phyloP scores from a whole-genome alignment of 2,329 filamentous ascomycete genomes.

The Clarireedia paspali region DNA sequence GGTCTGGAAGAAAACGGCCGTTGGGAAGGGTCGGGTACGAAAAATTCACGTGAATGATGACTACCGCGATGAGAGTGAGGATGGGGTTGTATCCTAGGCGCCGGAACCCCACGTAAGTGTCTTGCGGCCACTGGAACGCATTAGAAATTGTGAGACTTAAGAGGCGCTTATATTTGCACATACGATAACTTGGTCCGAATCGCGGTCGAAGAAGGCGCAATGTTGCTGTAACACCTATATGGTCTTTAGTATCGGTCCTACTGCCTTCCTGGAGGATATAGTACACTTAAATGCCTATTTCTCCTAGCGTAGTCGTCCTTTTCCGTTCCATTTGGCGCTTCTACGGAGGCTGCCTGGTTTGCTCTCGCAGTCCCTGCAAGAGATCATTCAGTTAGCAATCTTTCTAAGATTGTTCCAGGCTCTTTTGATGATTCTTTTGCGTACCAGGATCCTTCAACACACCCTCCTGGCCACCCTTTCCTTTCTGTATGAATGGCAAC shows the following conservation, averaged over 20 bases:
- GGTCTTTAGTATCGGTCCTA: not conserved
- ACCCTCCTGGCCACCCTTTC: not conserved
- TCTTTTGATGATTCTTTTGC: not conserved
- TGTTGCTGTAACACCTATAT: slow-evolving; percentile 44
- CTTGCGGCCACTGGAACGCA: slow-evolving; percentile 34
- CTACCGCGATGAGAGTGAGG: slow-evolving; percentile 35
- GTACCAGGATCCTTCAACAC: slow-evolving; percentile 14
- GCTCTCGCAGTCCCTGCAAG: slow-evolving; percentile 33
- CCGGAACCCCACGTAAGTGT: slow-evolving; percentile 42
- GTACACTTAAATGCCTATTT: slow-evolving; percentile 32
- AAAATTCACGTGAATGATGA: slow-evolving; percentile 42
- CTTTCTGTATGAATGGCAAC: not conserved
- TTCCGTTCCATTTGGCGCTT: slow-evolving; percentile 35
- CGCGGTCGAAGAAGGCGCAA: slow-evolving; percentile 43
- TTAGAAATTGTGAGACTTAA: not conserved
- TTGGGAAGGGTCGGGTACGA: slow-evolving; percentile 38
- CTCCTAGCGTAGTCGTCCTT: slow-evolving; percentile 29
- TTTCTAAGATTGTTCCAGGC: not conserved
- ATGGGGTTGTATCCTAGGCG: slow-evolving; percentile 37
- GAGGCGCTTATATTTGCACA: not conserved
- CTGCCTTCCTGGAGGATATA: not conserved
- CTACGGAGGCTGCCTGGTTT: slow-evolving; percentile 33
- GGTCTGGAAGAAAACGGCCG: slow-evolving; percentile 32
- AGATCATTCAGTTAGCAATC: not conserved
- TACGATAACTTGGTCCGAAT: slow-evolving; percentile 41